Conservation (phyloP, 306 rosid species). For the Cicer cuneatum region DNA sequence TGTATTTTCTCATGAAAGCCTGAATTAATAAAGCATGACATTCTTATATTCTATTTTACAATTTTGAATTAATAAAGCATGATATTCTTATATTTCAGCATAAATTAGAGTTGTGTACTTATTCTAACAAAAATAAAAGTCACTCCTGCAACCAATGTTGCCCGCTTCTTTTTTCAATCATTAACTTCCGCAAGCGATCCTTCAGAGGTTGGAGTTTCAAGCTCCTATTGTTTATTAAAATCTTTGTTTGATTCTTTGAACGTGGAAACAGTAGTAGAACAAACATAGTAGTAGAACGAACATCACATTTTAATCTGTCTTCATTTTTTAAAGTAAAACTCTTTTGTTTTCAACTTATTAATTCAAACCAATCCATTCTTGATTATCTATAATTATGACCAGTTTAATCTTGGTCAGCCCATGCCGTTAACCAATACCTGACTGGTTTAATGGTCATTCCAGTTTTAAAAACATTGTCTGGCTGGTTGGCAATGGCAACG, state of each 20-base stretch:
- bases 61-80: too few relatives aligned
- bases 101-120: not conserved
- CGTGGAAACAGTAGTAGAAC: not conserved
- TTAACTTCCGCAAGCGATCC: not conserved
- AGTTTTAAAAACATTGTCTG: too few relatives aligned
- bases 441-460: too few relatives aligned
- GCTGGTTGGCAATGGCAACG: too few relatives aligned
- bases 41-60: not conserved
- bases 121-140: conserved; percentile 2
- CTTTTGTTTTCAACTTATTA: not conserved
- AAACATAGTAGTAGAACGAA: not conserved
- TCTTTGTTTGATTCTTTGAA: not conserved
- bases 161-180: not conserved
- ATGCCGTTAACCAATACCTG: too few relatives aligned
- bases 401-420: too few relatives aligned
- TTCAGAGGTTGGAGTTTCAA: not conserved
- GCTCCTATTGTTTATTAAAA: not conserved
- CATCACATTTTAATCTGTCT: not conserved
- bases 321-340: not conserved
- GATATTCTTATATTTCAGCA: conserved; percentile 1
- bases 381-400: not conserved
- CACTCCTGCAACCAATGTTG: not conserved
- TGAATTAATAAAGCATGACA: conserved; percentile 12
- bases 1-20: conserved; percentile 22
- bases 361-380: not conserved